These are phyloP conservation scores for Solanum hybrid DNA, from an alignment of 305 asterid species.

Conservation along the genomic window DNA sequence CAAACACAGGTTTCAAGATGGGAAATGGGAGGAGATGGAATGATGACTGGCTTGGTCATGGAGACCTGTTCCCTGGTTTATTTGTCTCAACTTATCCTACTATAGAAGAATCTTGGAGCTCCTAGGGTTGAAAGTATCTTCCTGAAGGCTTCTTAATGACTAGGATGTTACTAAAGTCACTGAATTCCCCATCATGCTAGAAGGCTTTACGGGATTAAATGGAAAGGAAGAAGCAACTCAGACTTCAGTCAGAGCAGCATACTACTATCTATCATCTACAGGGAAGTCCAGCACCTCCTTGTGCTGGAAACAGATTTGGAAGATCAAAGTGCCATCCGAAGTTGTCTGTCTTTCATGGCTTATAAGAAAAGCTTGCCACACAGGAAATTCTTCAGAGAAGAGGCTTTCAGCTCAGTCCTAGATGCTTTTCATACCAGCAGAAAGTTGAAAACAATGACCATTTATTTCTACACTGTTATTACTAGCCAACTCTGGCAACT, in stretches of 20 bases:
- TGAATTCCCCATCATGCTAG: background rate
- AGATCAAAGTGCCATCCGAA: background rate
- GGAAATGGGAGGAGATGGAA: background rate
- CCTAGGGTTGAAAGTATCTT: background rate
- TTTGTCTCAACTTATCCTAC: background rate
- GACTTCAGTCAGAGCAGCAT: background rate
- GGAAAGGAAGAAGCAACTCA: background rate
- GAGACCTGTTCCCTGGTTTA: background rate
- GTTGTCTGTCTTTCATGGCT: background rate
- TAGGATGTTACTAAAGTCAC: background rate
- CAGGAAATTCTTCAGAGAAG: background rate
- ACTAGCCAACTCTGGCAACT: background rate
- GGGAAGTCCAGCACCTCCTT: background rate
- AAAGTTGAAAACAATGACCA: background rate
- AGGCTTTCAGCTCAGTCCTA: background rate
- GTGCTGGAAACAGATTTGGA: background rate
- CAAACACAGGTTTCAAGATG: background rate
- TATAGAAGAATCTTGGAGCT: background rate
- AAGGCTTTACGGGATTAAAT: background rate
- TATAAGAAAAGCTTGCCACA: background rate
- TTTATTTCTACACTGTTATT: background rate
- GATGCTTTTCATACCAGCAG: background rate
- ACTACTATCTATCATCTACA: background rate
- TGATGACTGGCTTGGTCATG: background rate
- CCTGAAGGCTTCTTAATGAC: background rate